phyloP scores from a whole-genome alignment of 345 rosid species.

The Noccaea bulbosa region DNA sequence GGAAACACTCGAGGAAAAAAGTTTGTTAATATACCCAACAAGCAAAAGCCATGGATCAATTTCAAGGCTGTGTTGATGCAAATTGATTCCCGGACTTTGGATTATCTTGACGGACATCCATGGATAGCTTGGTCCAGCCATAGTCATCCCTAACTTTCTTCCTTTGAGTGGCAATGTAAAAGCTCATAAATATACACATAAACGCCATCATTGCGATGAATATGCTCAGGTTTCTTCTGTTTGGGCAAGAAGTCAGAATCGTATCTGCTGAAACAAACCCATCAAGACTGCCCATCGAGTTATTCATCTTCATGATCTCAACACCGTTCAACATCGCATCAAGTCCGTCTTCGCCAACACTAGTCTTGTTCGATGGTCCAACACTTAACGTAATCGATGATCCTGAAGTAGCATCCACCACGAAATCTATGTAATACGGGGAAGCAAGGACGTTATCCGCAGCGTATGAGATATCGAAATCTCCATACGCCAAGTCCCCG shows the following conservation, averaged over 20 bases:
- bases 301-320: conserved; percentile 92
- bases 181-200: conserved; percentile 61
- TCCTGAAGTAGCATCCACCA: conserved; percentile 57
- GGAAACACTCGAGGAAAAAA: conserved; percentile 6
- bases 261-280: conserved; percentile 55
- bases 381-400: conserved; percentile 54
- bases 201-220: conserved; percentile 63
- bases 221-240: conserved; percentile 50
- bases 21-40: conserved; percentile 45
- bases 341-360: conserved; percentile 41
- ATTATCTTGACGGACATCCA: conserved; percentile 47
- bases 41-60: conserved; percentile 29
- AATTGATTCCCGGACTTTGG: conserved; percentile 43
- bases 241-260: conserved; percentile 58
- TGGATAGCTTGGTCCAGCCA: conserved; percentile 69
- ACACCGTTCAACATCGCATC: conserved; percentile 85
- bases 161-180: conserved; percentile 51
- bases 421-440: conserved; percentile 74
- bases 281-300: conserved; percentile 81
- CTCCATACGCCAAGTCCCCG: conserved; percentile 60
- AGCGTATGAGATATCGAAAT: conserved; percentile 76
- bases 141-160: conserved; percentile 45
- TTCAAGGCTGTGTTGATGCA: conserved; percentile 46
- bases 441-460: conserved; percentile 64
- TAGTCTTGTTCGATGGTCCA: conserved; percentile 77